Evolutionary conservation across 2,329 filamentous ascomycete genomes (phyloP).

Genomic region (Diplodia intermedia): DNA sequence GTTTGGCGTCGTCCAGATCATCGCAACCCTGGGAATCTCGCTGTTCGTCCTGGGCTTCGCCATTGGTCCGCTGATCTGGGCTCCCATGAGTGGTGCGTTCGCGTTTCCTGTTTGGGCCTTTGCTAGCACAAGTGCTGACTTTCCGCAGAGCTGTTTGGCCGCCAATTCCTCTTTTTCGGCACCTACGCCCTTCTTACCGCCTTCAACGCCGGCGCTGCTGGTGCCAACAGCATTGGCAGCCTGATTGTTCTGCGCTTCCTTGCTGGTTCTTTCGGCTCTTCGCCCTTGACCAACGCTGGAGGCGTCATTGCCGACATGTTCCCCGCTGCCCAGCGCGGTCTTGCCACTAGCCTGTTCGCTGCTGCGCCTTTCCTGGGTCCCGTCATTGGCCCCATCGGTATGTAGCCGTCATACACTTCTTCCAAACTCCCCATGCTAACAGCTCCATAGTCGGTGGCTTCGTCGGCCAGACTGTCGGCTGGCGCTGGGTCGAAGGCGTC

Average conservation of each 20-base stretch:
- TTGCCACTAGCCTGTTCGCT: constrained; percentile 36
- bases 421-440: not conserved
- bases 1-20: constrained; percentile 60
- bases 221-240: constrained; percentile 52
- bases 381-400: constrained; percentile 35
- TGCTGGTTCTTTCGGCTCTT: constrained; percentile 54
- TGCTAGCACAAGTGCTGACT: constrained; percentile 14
- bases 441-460: constrained; percentile 34
- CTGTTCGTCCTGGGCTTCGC: constrained; percentile 69
- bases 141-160: constrained; percentile 62
- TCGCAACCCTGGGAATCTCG: constrained; percentile 68
- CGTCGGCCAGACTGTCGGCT: constrained; percentile 37
- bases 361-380: constrained; percentile 37
- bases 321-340: constrained; percentile 41
- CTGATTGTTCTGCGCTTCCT: constrained; percentile 56
- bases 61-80: constrained; percentile 67
- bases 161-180: constrained; percentile 47
- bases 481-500: constrained; percentile 52
- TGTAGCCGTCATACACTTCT: not conserved
- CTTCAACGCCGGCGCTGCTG: constrained; percentile 53
- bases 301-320: constrained; percentile 58
- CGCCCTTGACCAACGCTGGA: constrained; percentile 54
- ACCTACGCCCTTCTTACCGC: constrained; percentile 49
- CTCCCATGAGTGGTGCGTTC: constrained; percentile 51
- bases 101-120: not conserved